These are phyloP conservation scores for Capsicum pubescens DNA, from an alignment of 257 asterid species.

Conservation along the genomic window DNA sequence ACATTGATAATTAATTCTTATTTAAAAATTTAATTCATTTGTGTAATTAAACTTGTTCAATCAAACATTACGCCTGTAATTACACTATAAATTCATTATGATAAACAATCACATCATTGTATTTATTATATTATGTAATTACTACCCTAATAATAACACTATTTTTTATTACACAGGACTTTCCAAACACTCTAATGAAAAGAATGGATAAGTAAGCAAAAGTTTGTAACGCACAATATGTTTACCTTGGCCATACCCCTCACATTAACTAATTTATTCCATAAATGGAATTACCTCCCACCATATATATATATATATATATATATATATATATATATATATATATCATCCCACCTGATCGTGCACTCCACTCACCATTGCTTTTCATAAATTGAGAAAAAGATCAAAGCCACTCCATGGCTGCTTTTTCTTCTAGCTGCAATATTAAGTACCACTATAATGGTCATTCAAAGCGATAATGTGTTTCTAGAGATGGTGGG, in stretches of 20 bases:
- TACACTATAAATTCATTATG: no score
- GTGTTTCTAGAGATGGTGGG: not conserved
- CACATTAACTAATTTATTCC: not conserved
- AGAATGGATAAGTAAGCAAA: not conserved
- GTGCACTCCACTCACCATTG: not conserved
- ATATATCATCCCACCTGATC: not conserved
- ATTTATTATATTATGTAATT: no score
- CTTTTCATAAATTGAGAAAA: not conserved
- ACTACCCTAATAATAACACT: no score
- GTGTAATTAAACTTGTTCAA: no score
- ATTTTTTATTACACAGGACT: no score
- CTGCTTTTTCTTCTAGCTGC: not conserved
- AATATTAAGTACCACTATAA: not conserved
- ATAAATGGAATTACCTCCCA: not conserved
- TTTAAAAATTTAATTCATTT: no score
- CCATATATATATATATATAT: no score
- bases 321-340: not conserved
- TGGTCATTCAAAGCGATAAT: not conserved
- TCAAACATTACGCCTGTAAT: no score
- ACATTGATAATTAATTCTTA: no score
- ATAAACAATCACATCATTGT: no score
- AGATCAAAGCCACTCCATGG: not conserved
- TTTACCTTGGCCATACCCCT: not conserved
- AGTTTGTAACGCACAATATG: not conserved
- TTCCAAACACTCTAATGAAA: no score